Percentiles rank a stretch among this genome's conserved stretches.
These are phyloP conservation scores for Zostera marina DNA, from an alignment of 116 monocot genomes.

Conservation along the genomic window DNA sequence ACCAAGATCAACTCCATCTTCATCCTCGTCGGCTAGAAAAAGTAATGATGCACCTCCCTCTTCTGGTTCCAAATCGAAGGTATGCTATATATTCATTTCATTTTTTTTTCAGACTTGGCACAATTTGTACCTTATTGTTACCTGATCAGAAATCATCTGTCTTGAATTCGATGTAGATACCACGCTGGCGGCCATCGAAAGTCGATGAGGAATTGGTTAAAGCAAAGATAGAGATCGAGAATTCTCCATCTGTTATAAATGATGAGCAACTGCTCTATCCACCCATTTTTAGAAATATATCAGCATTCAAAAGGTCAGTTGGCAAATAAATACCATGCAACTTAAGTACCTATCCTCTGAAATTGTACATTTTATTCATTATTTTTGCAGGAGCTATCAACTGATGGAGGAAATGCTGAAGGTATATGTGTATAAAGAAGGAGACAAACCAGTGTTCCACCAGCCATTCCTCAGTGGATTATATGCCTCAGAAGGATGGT, in stretches of 20 bases:
- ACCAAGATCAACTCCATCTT: too few relatives aligned
- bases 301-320: constrained; percentile 1
- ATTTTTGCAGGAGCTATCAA: constrained; percentile 12
- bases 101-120: too few relatives aligned
- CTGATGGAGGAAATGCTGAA: constrained; percentile 43
- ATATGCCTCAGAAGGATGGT: constrained; percentile 52
- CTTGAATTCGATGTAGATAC: too few relatives aligned
- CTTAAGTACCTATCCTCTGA: not conserved
- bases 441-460: constrained; percentile 41
- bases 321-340: not conserved
- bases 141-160: too few relatives aligned
- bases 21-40: too few relatives aligned
- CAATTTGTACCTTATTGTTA: too few relatives aligned
- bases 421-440: constrained; percentile 40
- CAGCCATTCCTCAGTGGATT: constrained; percentile 32
- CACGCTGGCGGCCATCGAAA: constrained; percentile 27
- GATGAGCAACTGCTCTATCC: not conserved
- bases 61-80: too few relatives aligned
- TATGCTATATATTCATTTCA: too few relatives aligned
- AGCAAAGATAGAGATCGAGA: not conserved
- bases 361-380: not conserved
- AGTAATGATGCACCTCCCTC: too few relatives aligned
- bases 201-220: constrained; percentile 20
- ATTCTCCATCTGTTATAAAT: not conserved
- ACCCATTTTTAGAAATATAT: constrained; percentile 3